Evolutionary conservation across 1,284 basidiomycete genomes (phyloP).

Genomic region (Marasmius oreades): DNA sequence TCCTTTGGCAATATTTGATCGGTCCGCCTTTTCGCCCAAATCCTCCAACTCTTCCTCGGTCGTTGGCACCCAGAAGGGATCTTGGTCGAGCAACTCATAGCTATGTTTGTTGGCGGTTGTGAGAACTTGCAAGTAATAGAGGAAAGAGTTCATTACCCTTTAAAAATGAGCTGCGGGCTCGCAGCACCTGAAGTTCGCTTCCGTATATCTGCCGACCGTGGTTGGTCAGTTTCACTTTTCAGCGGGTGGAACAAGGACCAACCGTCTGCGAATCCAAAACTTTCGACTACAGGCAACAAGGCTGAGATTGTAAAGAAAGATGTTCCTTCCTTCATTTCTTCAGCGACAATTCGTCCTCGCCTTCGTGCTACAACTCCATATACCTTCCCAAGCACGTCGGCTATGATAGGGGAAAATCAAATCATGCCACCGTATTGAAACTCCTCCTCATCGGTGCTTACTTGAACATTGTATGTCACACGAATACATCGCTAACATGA

Average conservation of each 20-base stretch:
- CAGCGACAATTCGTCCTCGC: conserved; percentile 88
- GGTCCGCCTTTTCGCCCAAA: conserved; percentile 55
- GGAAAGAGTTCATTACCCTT: conserved; percentile 56
- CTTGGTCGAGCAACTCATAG: conserved; percentile 86
- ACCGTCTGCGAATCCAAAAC: conserved; percentile 98
- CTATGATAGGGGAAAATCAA: conserved; percentile 36
- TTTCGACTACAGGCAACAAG: conserved; percentile 93
- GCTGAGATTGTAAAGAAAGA: conserved; percentile 92
- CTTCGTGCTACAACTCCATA: conserved; percentile 93
- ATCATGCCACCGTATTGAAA: neutral
- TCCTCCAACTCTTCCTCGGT: conserved; percentile 93
- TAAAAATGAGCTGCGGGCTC: conserved; percentile 95
- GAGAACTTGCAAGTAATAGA: neutral
- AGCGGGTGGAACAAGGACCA: conserved; percentile 11
- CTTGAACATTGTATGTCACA: conserved; percentile 99
- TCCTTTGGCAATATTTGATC: conserved; percentile 89
- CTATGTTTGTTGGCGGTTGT: conserved; percentile 32
- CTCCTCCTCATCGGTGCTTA: conserved; percentile 38
- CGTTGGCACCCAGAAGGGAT: conserved; percentile 99
- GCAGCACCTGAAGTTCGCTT: conserved; percentile 96
- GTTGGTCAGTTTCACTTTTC: neutral
- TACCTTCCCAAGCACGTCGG: conserved; percentile 96
- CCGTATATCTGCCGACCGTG: conserved; percentile 74
- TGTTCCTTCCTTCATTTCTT: conserved; percentile 99
- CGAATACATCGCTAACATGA: conserved; percentile 98